Conservation (phyloP, 306 rosid genomes). For the Myrica gale region DNA sequence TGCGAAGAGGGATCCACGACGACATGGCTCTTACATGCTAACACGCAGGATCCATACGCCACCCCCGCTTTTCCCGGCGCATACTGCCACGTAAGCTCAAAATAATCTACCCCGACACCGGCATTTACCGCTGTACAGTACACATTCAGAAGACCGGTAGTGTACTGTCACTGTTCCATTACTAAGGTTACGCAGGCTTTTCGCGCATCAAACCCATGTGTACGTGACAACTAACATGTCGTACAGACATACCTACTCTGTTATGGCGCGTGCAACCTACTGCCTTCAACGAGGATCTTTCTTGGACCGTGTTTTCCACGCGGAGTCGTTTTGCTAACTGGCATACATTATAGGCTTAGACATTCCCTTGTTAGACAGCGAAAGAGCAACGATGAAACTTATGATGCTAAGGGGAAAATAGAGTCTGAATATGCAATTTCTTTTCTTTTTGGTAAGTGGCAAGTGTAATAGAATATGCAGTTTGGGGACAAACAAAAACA, state of each 20-base stretch:
- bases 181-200: slow-evolving; percentile 33
- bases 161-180: neutral
- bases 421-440: too few species aligned
- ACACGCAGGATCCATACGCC: slow-evolving; percentile 33
- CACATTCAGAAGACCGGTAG: neutral
- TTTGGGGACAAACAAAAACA: too few species aligned
- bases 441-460: too few species aligned
- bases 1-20: slow-evolving; percentile 37
- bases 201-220: slow-evolving; percentile 15
- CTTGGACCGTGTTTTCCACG: neutral
- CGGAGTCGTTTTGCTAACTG: neutral
- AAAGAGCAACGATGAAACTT: slow-evolving; percentile 8
- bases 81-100: slow-evolving; percentile 28
- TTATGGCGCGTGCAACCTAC: neutral
- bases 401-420: too few species aligned
- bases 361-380: neutral
- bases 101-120: too few species aligned
- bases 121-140: too few species aligned
- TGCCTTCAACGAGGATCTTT: neutral
- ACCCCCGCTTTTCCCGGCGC: slow-evolving; percentile 36
- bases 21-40: slow-evolving; percentile 35
- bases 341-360: neutral
- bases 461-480: too few species aligned
- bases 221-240: slow-evolving; percentile 10
- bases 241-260: neutral